These are phyloP conservation scores for Elsinoe ampelina DNA, from an alignment of 2,329 filamentous ascomycete genomes.

Conservation along the genomic window DNA sequence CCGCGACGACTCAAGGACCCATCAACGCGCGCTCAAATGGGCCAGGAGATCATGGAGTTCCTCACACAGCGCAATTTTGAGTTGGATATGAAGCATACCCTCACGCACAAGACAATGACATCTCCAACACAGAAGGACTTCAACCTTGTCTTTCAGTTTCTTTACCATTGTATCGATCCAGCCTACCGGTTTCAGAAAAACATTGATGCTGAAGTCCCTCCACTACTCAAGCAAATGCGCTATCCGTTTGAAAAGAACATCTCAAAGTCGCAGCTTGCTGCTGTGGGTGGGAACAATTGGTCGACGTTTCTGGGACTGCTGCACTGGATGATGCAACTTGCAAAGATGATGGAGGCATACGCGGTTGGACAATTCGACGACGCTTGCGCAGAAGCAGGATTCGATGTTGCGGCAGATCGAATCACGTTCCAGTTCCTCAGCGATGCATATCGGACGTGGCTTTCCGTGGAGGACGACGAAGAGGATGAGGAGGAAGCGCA, in stretches of 20 bases:
- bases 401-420: slow-evolving; percentile 79
- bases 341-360: slow-evolving; percentile 86
- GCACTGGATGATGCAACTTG: slow-evolving; percentile 99
- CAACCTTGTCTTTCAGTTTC: slow-evolving; percentile 94
- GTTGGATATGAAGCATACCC: slow-evolving; percentile 88
- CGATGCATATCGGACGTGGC: slow-evolving; percentile 84
- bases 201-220: slow-evolving; percentile 89
- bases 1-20: slow-evolving; percentile 78
- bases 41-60: slow-evolving; percentile 84
- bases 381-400: slow-evolving; percentile 75
- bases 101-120: slow-evolving; percentile 85
- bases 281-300: slow-evolving; percentile 96
- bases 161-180: slow-evolving; percentile 92
- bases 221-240: slow-evolving; percentile 81
- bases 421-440: slow-evolving; percentile 93
- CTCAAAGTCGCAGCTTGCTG: slow-evolving; percentile 89
- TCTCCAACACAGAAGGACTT: slow-evolving; percentile 98
- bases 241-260: slow-evolving; percentile 95
- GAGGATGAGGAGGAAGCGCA: slow-evolving; percentile 77
- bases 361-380: slow-evolving; percentile 72
- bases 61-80: slow-evolving; percentile 91
- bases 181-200: slow-evolving; percentile 87
- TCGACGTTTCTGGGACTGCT: slow-evolving; percentile 84
- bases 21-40: slow-evolving; percentile 70
- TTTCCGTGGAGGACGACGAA: slow-evolving; percentile 65